A percentile compares a stretch with the other conserved stretches of the same genome.
Evolutionary conservation across 139 green algal species (phyloP).

Genomic region (Tetradesmus obliquus): DNA sequence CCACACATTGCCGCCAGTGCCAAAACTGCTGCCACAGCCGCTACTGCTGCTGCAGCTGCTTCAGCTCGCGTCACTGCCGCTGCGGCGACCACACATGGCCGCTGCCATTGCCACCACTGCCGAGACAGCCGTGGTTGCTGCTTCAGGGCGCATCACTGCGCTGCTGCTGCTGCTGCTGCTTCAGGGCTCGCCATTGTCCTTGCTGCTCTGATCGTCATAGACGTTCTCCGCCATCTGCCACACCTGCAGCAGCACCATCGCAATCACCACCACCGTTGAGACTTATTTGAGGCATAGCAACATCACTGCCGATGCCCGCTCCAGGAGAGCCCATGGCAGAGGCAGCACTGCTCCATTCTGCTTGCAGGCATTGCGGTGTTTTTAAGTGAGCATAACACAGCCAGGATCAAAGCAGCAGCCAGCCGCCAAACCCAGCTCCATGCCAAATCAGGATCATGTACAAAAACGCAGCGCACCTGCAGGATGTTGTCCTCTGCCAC

Average conservation of each 20-base stretch:
- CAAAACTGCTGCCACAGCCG: too few relatives aligned
- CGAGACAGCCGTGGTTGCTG: background rate
- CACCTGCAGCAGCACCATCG: conserved; percentile 78
- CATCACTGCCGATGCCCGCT: background rate
- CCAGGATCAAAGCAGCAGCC: too few relatives aligned
- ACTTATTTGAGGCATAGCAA: background rate
- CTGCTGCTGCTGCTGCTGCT: background rate
- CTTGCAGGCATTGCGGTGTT: too few relatives aligned
- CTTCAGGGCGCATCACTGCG: conserved; percentile 11
- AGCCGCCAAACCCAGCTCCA: too few relatives aligned
- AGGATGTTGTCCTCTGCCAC: conserved; percentile 99
- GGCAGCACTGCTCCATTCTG: too few relatives aligned
- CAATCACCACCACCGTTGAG: background rate
- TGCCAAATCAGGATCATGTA: too few relatives aligned
- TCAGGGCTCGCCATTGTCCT: conserved; percentile 37
- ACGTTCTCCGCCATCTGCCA: conserved; percentile 98
- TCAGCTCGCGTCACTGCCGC: too few relatives aligned
- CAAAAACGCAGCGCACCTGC: conserved; percentile 69
- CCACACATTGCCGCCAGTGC: too few relatives aligned
- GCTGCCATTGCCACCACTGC: background rate
- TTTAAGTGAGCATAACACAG: too few relatives aligned
- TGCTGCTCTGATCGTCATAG: conserved; percentile 74
- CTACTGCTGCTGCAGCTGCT: too few relatives aligned
- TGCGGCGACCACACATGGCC: background rate
- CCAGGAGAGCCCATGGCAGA: too few relatives aligned